These are phyloP conservation scores for Abortiporus biennis DNA, from an alignment of 1,284 basidiomycete species.

Conservation along the genomic window DNA sequence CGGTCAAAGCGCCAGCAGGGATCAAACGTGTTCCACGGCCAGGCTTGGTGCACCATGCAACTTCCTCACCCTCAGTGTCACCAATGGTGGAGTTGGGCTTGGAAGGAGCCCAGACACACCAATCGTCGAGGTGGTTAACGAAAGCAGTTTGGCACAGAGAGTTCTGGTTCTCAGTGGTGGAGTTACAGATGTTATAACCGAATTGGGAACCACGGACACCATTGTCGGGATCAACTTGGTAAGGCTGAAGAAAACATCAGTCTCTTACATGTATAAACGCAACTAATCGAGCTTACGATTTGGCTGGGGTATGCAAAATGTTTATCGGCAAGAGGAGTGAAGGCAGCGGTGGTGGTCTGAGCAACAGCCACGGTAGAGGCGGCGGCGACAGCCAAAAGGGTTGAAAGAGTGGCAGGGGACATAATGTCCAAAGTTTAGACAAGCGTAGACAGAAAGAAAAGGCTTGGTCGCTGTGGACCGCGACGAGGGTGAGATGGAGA, in stretches of 20 bases:
- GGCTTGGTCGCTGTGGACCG: constrained; percentile 1
- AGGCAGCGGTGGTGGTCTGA: constrained; percentile 14
- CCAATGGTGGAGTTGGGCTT: constrained; percentile 45
- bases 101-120: constrained; percentile 54
- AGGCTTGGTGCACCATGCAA: constrained; percentile 71
- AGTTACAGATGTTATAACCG: constrained; percentile 70
- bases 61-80: constrained; percentile 60
- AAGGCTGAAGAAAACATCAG: constrained; percentile 34
- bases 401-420: constrained; percentile 39
- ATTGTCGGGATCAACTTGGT: constrained; percentile 45
- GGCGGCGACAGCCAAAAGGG: constrained; percentile 32
- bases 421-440: constrained; percentile 21
- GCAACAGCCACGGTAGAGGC: constrained; percentile 27
- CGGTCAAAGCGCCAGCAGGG: constrained; percentile 53
- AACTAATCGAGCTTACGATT: constrained; percentile 32
- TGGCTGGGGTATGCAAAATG: constrained; percentile 42
- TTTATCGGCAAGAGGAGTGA: constrained; percentile 46
- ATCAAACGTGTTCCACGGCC: constrained; percentile 63
- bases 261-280: background rate
- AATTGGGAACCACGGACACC: constrained; percentile 48
- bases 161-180: constrained; percentile 53
- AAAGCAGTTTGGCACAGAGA: constrained; percentile 64
- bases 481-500: constrained; percentile 12
- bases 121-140: constrained; percentile 48
- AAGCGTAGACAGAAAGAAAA: background rate